Percentiles rank a stretch among this genome's conserved stretches.
These are phyloP conservation scores for Helotiales sp. DNA, from an alignment of 2,329 filamentous ascomycete genomes.

Conservation along the genomic window DNA sequence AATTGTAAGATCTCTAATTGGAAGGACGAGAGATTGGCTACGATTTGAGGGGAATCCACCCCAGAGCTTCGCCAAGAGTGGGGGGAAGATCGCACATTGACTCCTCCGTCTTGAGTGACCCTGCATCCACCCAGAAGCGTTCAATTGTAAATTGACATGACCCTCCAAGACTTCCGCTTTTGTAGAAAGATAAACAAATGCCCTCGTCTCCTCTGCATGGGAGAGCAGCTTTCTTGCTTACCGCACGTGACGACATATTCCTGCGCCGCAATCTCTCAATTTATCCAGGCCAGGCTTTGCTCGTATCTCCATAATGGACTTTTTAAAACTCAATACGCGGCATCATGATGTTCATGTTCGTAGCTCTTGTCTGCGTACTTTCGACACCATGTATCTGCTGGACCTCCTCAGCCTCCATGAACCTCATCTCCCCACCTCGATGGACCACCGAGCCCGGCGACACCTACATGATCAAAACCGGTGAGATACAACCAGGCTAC, in stretches of 20 bases:
- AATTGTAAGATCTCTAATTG: neutral
- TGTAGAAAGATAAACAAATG: neutral
- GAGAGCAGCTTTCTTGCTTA: too few relatives aligned
- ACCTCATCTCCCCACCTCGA: neutral
- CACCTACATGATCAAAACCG: neutral
- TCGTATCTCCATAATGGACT: neutral
- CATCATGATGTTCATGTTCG: neutral
- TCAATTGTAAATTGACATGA: neutral
- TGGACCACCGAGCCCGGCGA: neutral
- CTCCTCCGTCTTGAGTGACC: neutral
- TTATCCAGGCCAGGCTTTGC: neutral
- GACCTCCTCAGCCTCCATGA: neutral
- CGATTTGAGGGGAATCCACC: neutral
- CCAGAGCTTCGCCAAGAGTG: neutral
- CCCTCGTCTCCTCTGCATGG: too few relatives aligned
- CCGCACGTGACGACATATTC: neutral
- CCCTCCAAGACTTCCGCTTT: neutral
- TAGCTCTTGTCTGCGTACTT: neutral
- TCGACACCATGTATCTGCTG: neutral
- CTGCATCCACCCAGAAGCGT: neutral
- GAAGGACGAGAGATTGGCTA: neutral
- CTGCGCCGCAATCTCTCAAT: neutral
- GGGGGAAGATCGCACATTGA: neutral
- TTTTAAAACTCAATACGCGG: too few relatives aligned
- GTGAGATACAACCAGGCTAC: neutral